Percentiles rank a stretch among this genome's conserved stretches.
phyloP scores from a whole-genome alignment of 179 eudicot species.

The Vitellaria paradoxa region DNA sequence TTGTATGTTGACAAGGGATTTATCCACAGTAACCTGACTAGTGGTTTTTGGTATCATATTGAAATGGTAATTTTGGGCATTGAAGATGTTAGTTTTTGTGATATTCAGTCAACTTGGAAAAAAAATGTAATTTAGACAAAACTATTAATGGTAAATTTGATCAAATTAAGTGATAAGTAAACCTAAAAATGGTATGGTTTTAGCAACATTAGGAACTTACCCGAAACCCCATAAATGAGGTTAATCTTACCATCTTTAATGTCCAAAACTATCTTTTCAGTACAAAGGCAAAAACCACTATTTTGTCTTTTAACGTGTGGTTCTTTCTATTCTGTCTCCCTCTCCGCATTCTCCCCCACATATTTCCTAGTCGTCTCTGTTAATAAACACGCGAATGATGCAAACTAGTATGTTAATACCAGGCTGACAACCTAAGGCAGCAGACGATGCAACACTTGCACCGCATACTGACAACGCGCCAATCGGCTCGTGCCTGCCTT shows the following conservation, averaged over 20 bases:
- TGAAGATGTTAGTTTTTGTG: too few relatives aligned
- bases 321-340: neutral
- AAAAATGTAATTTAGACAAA: too few relatives aligned
- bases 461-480: constrained; percentile 60
- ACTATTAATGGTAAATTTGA: too few relatives aligned
- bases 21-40: too few relatives aligned
- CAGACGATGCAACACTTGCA: constrained; percentile 77
- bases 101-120: too few relatives aligned
- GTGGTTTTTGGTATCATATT: too few relatives aligned
- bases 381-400: neutral
- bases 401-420: constrained; percentile 1
- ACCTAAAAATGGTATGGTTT: too few relatives aligned
- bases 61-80: too few relatives aligned
- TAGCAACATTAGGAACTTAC: too few relatives aligned
- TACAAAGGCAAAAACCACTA: neutral
- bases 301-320: neutral
- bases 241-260: too few relatives aligned
- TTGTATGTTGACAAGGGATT: neutral
- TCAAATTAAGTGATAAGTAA: too few relatives aligned
- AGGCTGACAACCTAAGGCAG: constrained; percentile 71
- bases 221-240: too few relatives aligned
- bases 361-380: neutral
- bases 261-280: neutral
- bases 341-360: neutral
- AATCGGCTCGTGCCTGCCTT: constrained; percentile 68